These are phyloP conservation scores for Penicillium taxi DNA, from an alignment of 495 filamentous ascomycete genomes.

Conservation along the genomic window DNA sequence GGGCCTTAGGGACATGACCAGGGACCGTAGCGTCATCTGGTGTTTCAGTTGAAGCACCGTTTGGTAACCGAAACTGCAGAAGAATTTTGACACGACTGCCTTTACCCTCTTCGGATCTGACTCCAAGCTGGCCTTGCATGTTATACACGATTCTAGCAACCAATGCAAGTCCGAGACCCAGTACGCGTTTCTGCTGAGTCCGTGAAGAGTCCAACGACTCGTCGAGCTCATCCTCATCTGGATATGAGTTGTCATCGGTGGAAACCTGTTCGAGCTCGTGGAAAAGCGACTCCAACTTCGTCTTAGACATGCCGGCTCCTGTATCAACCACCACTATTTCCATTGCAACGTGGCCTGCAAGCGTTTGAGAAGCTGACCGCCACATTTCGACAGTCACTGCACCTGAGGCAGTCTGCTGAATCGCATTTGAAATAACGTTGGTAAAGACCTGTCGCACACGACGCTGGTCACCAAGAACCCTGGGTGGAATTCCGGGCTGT, in stretches of 20 bases:
- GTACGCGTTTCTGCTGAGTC: conserved; percentile 29
- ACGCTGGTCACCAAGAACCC: conserved; percentile 72
- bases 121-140: conserved; percentile 80
- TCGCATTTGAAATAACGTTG: conserved; percentile 79
- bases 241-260: conserved; percentile 31
- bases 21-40: conserved; percentile 3
- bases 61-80: conserved; percentile 30
- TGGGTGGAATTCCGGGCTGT: conserved; percentile 58
- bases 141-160: conserved; percentile 80
- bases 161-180: conserved; percentile 80
- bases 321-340: conserved; percentile 75
- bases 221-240: conserved; percentile 7
- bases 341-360: conserved; percentile 45
- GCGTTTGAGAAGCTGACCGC: conserved; percentile 31
- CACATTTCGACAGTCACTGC: conserved; percentile 62
- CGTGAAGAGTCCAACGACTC: background rate
- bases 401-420: conserved; percentile 70
- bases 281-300: conserved; percentile 70
- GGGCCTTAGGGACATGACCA: conserved; percentile 4
- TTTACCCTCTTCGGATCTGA: conserved; percentile 81
- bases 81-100: conserved; percentile 66
- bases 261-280: conserved; percentile 82
- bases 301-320: conserved; percentile 66
- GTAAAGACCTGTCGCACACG: conserved; percentile 71
- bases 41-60: conserved; percentile 6